A percentile compares a stretch with the other conserved stretches of the same genome.
Evolutionary conservation across 805 yeast genomes (phyloP).

Genomic region (Candida hispaniensis): DNA sequence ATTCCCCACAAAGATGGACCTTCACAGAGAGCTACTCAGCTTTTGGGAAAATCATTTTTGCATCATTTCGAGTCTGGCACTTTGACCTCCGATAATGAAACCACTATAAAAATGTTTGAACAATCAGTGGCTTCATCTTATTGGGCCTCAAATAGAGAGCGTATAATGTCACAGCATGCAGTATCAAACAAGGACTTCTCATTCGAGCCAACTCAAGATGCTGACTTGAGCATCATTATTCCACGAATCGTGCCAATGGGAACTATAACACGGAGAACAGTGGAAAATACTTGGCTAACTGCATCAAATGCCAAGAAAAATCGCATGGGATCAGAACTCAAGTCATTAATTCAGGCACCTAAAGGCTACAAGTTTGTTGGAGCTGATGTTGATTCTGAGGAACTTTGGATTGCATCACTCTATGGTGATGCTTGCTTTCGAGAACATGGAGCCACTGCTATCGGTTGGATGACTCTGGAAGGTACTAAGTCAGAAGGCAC

Average conservation of each 20-base stretch:
- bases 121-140: slow-evolving; percentile 74
- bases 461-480: slow-evolving; percentile 99
- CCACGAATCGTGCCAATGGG: slow-evolving; percentile 91
- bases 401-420: slow-evolving; percentile 93
- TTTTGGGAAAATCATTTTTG: slow-evolving; percentile 68
- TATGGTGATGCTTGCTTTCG: slow-evolving; percentile 86
- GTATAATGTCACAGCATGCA: slow-evolving; percentile 78
- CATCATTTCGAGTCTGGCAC: slow-evolving; percentile 62
- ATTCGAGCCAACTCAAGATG: slow-evolving; percentile 19
- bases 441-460: slow-evolving; percentile 89
- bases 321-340: slow-evolving; percentile 87
- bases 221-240: slow-evolving; percentile 55
- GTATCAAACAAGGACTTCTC: slow-evolving; percentile 36
- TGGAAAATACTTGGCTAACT: slow-evolving; percentile 94
- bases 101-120: slow-evolving; percentile 69
- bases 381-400: slow-evolving; percentile 98
- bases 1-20: slow-evolving; percentile 88
- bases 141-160: slow-evolving; percentile 84
- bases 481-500: slow-evolving; percentile 89
- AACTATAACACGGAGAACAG: slow-evolving; percentile 90
- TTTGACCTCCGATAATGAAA: slow-evolving; percentile 55
- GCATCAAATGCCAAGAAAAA: slow-evolving; percentile 86
- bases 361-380: slow-evolving; percentile 86
- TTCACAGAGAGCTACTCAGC: slow-evolving; percentile 53
- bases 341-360: slow-evolving; percentile 80